Evolutionary conservation across 2,329 filamentous ascomycete genomes (phyloP).

Genomic region (Thelonectria olida): DNA sequence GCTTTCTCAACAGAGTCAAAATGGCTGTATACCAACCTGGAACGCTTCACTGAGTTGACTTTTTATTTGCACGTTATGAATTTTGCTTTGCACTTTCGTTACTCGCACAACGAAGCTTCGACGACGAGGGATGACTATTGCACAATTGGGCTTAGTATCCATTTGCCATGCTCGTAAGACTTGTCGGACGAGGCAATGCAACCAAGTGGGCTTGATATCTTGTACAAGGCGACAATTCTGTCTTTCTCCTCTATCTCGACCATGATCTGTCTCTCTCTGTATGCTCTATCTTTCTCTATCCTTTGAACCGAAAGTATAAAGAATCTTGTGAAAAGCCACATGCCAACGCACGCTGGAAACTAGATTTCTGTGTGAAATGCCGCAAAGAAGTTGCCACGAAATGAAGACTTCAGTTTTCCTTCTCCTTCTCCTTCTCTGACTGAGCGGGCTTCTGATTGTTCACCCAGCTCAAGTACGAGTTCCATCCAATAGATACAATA

Average conservation of each 20-base stretch:
- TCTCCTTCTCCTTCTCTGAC: conserved; percentile 32
- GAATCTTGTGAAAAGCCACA: conserved; percentile 10
- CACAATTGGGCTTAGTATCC: conserved; percentile 23
- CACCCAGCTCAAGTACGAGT: conserved; percentile 70
- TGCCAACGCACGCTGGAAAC: conserved; percentile 17
- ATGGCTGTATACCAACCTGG: conserved; percentile 20
- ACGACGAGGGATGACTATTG: conserved; percentile 7
- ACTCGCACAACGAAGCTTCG: not conserved
- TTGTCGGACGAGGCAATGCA: conserved; percentile 17
- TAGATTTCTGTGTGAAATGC: conserved; percentile 30
- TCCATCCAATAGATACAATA: conserved; percentile 75
- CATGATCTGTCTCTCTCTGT: conserved; percentile 8
- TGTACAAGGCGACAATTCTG: conserved; percentile 23
- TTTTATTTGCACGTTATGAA: not conserved
- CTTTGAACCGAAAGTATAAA: conserved; percentile 16
- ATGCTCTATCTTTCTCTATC: conserved; percentile 19
- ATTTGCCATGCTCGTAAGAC: conserved; percentile 26
- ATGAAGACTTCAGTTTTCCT: not conserved
- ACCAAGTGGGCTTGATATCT: conserved; percentile 16
- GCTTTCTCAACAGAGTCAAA: conserved; percentile 32
- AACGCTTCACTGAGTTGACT: not conserved
- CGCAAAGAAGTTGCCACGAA: conserved; percentile 4
- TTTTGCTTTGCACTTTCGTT: not conserved
- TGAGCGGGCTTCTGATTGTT: no score
- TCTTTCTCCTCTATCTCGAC: conserved; percentile 27